phyloP scores from a whole-genome alignment of 495 filamentous ascomycete genomes.

The Symbiotaphrina buchneri region DNA sequence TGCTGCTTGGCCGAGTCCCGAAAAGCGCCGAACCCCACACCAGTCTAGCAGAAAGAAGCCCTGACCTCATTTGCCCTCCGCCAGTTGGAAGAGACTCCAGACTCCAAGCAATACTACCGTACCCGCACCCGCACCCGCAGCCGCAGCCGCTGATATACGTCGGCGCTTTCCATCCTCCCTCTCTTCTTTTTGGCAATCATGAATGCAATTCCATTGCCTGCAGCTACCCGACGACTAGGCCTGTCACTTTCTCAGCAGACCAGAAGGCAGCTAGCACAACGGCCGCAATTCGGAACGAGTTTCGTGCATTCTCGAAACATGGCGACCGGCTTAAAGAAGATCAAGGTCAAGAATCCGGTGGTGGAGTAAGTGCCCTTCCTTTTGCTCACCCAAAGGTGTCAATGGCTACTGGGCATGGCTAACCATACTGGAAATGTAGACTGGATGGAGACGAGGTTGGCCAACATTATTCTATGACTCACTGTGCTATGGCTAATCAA shows the following conservation, averaged over 20 bases:
- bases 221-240: neutral
- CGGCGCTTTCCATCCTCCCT: no score
- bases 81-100: no score
- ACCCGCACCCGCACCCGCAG: no score
- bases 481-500: constrained; percentile 6
- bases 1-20: no score
- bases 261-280: no score
- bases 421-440: constrained; percentile 16
- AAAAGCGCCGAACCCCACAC: no score
- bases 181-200: no score
- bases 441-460: constrained; percentile 82
- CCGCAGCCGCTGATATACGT: no score
- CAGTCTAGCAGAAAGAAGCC: no score
- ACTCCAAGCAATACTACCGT: no score
- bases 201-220: neutral
- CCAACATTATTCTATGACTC: constrained; percentile 1
- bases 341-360: constrained; percentile 93
- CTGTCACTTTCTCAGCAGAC: no score
- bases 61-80: no score
- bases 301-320: constrained; percentile 3
- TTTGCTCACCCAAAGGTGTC: neutral
- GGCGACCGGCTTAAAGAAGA: constrained; percentile 27
- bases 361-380: constrained; percentile 24
- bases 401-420: neutral
- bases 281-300: constrained; percentile 1